Base-by-base conservation (phyloP, 495 filamentous ascomycete genomes). In the Lasiosphaeria hispida region DNA sequence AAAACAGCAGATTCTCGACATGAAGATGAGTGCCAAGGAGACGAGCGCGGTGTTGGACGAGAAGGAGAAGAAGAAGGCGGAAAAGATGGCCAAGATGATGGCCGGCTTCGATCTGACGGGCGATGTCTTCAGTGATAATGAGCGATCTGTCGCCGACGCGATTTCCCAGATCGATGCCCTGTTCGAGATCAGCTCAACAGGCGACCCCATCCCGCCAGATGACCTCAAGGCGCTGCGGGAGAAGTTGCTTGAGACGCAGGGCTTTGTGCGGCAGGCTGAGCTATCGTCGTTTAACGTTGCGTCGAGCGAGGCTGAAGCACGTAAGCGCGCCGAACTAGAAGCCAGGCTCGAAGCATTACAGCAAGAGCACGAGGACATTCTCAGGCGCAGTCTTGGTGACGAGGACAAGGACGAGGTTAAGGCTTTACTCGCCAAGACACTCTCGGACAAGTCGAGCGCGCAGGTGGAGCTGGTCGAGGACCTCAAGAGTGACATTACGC, bases 21-120 rank as follows among this genome's bases (percentile, higher is more conserved):
- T 93, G 34, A 90, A 91, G 73, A 95, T 98, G 89, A 89, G 83
- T 62, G 92, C 93, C 48, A 94, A 91, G 77, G 95, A 97, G 74
- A 96, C 90, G 4, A 87, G 83, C 33, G 90, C 90, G 1, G 87
- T 86, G 11, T 69, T 93, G 3, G 92, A 97, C 63, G 94, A 97
- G 75, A 98, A 97, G 78, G 94, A 97, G 73, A 92, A 91, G 80
- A 92, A 91, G 79, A 98, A 97, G 79, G 90, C 90, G 6, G 94
- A 97, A 76, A 91, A 91, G 69, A 98, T 98, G 94, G 94, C 94
- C 30, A 90, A 96, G 83, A 98, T 98, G 94, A 96, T 98, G 93
- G 93, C 94, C 48, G 90, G 93, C 6, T 97, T 98, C 60, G 92
- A 97, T 67, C 82, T 97, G 35, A 91, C 89, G 38, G 87, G 85